Evolutionary conservation across 23 red algal species (phyloP).

Genomic region (Pyropia yezoensis): DNA sequence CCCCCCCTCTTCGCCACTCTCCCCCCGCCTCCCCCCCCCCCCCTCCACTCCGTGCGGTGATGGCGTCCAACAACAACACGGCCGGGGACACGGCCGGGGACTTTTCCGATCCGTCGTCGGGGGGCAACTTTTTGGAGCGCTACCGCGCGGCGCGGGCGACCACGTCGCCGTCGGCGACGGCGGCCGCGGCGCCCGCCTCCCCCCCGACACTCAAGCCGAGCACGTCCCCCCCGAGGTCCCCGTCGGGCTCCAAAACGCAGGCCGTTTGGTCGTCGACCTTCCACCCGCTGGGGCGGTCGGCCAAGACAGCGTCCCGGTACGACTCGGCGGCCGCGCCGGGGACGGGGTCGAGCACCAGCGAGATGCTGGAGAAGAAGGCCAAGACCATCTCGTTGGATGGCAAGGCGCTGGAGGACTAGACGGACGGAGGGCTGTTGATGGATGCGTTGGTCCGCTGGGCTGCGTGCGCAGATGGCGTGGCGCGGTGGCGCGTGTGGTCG

Average conservation of each 20-base stretch:
- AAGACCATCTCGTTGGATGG: no score
- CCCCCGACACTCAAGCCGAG: neutral
- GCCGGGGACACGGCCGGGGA: no score
- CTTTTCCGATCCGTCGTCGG: neutral
- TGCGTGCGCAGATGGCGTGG: no score
- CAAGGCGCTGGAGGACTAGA: no score
- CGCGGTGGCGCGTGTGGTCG: no score
- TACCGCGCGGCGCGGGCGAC: neutral
- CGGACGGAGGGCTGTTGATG: no score
- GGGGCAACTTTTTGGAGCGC: neutral
- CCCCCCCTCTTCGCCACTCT: no score
- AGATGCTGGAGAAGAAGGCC: constrained; percentile 1
- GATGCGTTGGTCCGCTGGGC: no score
- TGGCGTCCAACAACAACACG: no score
- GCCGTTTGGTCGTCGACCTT: neutral
- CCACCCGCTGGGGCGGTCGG: neutral
- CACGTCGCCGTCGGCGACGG: neutral
- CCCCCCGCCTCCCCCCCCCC: no score
- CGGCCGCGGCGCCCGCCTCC: neutral
- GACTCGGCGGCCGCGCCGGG: neutral
- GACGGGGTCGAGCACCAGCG: neutral
- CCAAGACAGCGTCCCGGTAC: neutral
- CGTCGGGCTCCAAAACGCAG: neutral
- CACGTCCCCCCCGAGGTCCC: neutral
- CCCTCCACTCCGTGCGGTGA: no score